Conservation (phyloP, 495 filamentous ascomycete genomes). For the Collariella sp. region DNA sequence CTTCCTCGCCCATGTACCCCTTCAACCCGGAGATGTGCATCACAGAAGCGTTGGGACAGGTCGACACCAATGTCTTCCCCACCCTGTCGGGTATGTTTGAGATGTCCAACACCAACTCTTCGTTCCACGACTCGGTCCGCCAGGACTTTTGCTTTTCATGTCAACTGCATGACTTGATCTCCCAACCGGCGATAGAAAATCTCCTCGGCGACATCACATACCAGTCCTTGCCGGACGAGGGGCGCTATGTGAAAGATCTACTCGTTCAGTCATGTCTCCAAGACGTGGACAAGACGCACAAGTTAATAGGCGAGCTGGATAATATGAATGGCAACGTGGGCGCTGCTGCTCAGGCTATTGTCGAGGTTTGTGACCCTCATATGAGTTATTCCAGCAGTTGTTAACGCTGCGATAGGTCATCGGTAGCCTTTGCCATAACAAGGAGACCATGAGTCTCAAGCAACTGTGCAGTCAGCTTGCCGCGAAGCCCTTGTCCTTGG, state of each 20-base stretch:
- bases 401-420: conserved; percentile 49
- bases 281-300: conserved; percentile 63
- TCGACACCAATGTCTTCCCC: conserved; percentile 72
- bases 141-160: conserved; percentile 93
- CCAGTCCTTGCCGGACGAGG: conserved; percentile 65
- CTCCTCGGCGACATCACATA: conserved; percentile 82
- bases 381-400: not conserved
- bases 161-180: conserved; percentile 73
- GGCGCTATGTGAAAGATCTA: conserved; percentile 66
- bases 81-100: conserved; percentile 75
- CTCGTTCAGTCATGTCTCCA: conserved; percentile 64
- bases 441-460: conserved; percentile 88
- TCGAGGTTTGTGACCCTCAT: conserved; percentile 49
- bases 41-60: conserved; percentile 62
- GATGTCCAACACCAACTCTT: conserved; percentile 56
- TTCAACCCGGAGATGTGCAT: conserved; percentile 71
- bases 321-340: conserved; percentile 93
- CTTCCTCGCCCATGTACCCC: conserved; percentile 46
- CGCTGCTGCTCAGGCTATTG: conserved; percentile 72
- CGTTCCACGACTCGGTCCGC: conserved; percentile 70
- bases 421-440: conserved; percentile 63
- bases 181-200: conserved; percentile 65
- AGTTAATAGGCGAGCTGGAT: conserved; percentile 70
- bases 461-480: conserved; percentile 72
- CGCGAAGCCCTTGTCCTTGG: conserved; percentile 66